These are phyloP conservation scores for Annulohypoxylon truncatum DNA, from an alignment of 2,329 filamentous ascomycete species.

Conservation along the genomic window DNA sequence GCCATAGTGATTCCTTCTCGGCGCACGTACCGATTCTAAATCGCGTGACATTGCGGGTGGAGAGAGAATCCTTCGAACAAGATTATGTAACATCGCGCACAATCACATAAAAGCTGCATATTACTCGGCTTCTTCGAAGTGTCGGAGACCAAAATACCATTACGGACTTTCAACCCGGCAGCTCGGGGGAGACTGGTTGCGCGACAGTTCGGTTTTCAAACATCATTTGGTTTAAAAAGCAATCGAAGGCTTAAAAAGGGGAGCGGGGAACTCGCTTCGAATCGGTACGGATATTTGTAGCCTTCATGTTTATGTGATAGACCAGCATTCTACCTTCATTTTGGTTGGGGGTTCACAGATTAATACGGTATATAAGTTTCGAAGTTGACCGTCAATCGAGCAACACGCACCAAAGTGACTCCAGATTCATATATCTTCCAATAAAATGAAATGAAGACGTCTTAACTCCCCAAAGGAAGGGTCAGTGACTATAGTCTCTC, in stretches of 20 bases:
- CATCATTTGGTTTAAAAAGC: neutral
- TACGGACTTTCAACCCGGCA: neutral
- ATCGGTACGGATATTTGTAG: neutral
- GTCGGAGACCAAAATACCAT: neutral
- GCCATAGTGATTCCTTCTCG: neutral
- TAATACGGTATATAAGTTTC: neutral
- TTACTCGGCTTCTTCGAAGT: neutral
- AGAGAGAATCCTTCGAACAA: neutral
- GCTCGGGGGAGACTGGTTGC: neutral
- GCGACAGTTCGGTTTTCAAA: neutral
- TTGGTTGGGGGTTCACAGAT: neutral
- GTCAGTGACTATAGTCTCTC: neutral
- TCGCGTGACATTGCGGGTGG: neutral
- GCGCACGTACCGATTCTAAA: neutral
- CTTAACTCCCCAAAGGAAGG: neutral
- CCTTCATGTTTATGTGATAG: neutral
- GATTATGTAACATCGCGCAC: constrained; percentile 1
- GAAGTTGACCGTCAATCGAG: neutral
- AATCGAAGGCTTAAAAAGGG: neutral
- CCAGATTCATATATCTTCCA: neutral
- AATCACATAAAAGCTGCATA: neutral
- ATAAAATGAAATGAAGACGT: neutral
- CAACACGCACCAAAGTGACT: neutral
- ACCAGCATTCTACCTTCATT: neutral
- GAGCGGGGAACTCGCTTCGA: neutral